Evolutionary conservation across 1,284 basidiomycete genomes (phyloP).

Genomic region (Tilletia walkeri): DNA sequence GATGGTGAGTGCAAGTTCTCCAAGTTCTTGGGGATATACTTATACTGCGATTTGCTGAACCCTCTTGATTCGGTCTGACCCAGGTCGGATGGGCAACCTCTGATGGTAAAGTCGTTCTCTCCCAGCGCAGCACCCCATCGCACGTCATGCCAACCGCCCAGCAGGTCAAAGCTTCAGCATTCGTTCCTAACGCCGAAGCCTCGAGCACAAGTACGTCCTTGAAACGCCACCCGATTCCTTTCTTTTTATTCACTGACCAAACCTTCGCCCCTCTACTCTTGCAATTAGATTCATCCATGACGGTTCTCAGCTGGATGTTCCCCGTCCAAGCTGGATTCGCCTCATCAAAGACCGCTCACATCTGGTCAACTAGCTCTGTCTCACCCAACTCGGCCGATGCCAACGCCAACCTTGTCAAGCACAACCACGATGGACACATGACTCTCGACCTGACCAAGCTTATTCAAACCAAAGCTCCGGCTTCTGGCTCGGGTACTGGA

Average conservation of each 20-base stretch:
- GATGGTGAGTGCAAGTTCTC: conserved; percentile 31
- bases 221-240: background rate
- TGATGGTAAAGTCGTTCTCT: conserved; percentile 63
- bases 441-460: conserved; percentile 42
- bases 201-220: background rate
- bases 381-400: conserved; percentile 26
- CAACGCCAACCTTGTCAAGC: conserved; percentile 27
- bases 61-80: too few relatives aligned
- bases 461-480: background rate
- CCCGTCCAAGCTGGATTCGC: conserved; percentile 26
- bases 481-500: background rate
- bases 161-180: conserved; percentile 37
- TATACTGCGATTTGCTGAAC: too few relatives aligned
- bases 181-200: conserved; percentile 22
- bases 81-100: conserved; percentile 66
- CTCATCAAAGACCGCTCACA: conserved; percentile 28
- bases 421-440: conserved; percentile 31
- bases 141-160: conserved; percentile 61
- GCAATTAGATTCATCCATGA: conserved; percentile 29
- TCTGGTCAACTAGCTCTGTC: conserved; percentile 37
- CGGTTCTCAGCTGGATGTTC: conserved; percentile 36
- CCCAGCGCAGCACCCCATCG: conserved; percentile 62
- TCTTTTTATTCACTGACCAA: background rate
- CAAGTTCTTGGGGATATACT: too few relatives aligned
- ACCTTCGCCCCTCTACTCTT: conserved; percentile 22